phyloP scores from a whole-genome alignment of 2,329 filamentous ascomycete species.

The Fonsecaea multimorphosa region DNA sequence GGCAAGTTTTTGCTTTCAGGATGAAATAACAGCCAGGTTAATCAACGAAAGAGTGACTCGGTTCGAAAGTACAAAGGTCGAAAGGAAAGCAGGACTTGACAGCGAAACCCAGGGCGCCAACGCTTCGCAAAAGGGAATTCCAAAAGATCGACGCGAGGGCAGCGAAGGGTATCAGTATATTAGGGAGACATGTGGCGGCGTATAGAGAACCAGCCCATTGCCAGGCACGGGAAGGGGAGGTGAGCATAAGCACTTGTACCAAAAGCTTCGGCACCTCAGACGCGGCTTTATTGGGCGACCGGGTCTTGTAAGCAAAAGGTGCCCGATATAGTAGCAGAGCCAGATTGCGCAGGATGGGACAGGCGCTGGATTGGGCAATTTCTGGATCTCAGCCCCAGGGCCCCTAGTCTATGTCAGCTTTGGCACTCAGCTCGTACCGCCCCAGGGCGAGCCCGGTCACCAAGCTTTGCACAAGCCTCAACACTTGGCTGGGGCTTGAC shows the following conservation, averaged over 20 bases:
- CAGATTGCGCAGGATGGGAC: slow-evolving; percentile 19
- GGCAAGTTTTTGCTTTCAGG: background rate
- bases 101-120: slow-evolving; percentile 18
- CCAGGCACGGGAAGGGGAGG: slow-evolving; percentile 2
- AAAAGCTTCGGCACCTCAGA: slow-evolving; percentile 21
- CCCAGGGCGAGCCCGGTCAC: background rate
- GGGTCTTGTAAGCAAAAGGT: slow-evolving; percentile 28
- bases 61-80: slow-evolving; percentile 12
- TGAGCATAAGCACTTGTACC: slow-evolving; percentile 33
- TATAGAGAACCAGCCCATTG: background rate
- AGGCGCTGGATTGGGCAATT: slow-evolving; percentile 22
- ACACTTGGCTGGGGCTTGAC: background rate
- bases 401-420: slow-evolving; percentile 25
- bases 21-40: background rate
- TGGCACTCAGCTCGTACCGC: slow-evolving; percentile 18
- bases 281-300: slow-evolving; percentile 1
- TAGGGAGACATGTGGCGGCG: slow-evolving; percentile 1
- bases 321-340: slow-evolving; percentile 27
- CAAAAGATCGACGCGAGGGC: slow-evolving; percentile 14
- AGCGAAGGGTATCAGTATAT: slow-evolving; percentile 15
- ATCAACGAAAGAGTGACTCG: slow-evolving; percentile 20
- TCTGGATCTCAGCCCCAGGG: slow-evolving; percentile 13
- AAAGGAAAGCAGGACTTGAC: slow-evolving; percentile 9
- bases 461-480: slow-evolving; percentile 26
- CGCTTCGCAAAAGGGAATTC: slow-evolving; percentile 14